These are phyloP conservation scores for Amorphotheca resinae DNA, from an alignment of 495 filamentous ascomycete genomes.

Conservation along the genomic window DNA sequence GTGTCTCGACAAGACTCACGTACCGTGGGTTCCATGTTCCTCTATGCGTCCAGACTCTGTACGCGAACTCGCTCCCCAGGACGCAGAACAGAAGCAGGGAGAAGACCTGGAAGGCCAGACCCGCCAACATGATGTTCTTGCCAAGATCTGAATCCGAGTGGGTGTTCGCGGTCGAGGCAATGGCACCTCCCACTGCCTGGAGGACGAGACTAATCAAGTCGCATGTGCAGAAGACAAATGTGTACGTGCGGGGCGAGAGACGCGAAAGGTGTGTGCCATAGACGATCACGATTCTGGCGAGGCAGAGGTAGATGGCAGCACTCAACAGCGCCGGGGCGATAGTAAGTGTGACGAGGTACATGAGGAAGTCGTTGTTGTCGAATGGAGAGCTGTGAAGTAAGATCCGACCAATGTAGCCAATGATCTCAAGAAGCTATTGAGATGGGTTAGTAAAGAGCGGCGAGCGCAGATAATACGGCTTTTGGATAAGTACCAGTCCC, in stretches of 20 bases:
- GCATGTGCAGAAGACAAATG: slow-evolving; percentile 38
- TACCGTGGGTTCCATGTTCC: slow-evolving; percentile 20
- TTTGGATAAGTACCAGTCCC: slow-evolving; percentile 24
- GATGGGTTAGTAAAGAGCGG: background rate
- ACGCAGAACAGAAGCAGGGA: slow-evolving; percentile 14
- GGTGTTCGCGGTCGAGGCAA: slow-evolving; percentile 33
- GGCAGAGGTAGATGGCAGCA: slow-evolving; percentile 42
- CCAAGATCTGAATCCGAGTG: slow-evolving; percentile 6
- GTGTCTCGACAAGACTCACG: background rate
- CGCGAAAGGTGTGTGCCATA: slow-evolving; percentile 35
- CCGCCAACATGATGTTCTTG: slow-evolving; percentile 20
- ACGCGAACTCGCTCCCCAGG: slow-evolving; percentile 12
- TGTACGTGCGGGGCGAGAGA: slow-evolving; percentile 37
- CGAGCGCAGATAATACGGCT: too few relatives aligned
- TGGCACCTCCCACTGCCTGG: slow-evolving; percentile 40
- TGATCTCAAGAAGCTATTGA: background rate
- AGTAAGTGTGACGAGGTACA: slow-evolving; percentile 34
- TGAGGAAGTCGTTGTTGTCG: slow-evolving; percentile 24
- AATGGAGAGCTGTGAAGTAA: slow-evolving; percentile 30
- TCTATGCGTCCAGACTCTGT: slow-evolving; percentile 9
- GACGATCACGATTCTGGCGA: slow-evolving; percentile 37
- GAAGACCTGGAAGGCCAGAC: slow-evolving; percentile 18
- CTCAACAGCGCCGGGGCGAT: slow-evolving; percentile 42
- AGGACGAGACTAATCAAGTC: slow-evolving; percentile 43
- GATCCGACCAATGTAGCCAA: slow-evolving; percentile 28